phyloP scores from a whole-genome alignment of 208 protist genomes.

The Leishmania amazonensis region DNA sequence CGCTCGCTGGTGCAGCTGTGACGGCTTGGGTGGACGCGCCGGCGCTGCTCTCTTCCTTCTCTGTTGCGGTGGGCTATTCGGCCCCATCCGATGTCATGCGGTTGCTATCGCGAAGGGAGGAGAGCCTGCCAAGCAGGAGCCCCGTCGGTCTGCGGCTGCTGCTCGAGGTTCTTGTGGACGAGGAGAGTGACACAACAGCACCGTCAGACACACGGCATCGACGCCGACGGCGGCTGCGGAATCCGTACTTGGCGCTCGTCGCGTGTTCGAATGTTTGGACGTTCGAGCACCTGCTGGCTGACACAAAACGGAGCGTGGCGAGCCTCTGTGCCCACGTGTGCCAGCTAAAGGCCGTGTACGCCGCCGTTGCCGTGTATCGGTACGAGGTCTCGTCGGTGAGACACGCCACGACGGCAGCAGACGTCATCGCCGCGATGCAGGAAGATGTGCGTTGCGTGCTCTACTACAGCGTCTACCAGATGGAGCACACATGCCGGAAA shows the following conservation, averaged over 20 bases:
- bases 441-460: constrained; percentile 31
- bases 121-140: constrained; percentile 32
- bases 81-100: constrained; percentile 23
- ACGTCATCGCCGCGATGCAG: constrained; percentile 9
- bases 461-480: constrained; percentile 12
- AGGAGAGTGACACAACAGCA: neutral
- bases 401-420: neutral
- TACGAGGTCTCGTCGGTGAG: neutral
- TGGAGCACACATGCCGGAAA: constrained; percentile 3
- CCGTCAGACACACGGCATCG: neutral
- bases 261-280: constrained; percentile 47
- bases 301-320: neutral
- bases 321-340: neutral
- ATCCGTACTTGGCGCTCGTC: constrained; percentile 52
- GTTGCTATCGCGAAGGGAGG: constrained; percentile 22
- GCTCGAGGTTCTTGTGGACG: constrained; percentile 52
- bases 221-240: constrained; percentile 4
- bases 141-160: constrained; percentile 48
- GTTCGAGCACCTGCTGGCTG: constrained; percentile 19
- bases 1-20: constrained; percentile 14
- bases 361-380: constrained; percentile 5
- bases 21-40: constrained; percentile 25
- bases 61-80: constrained; percentile 22
- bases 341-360: constrained; percentile 23
- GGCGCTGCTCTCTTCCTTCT: constrained; percentile 7